Conservation (phyloP, 805 yeast species). For the Wickerhamiella dianesei region DNA sequence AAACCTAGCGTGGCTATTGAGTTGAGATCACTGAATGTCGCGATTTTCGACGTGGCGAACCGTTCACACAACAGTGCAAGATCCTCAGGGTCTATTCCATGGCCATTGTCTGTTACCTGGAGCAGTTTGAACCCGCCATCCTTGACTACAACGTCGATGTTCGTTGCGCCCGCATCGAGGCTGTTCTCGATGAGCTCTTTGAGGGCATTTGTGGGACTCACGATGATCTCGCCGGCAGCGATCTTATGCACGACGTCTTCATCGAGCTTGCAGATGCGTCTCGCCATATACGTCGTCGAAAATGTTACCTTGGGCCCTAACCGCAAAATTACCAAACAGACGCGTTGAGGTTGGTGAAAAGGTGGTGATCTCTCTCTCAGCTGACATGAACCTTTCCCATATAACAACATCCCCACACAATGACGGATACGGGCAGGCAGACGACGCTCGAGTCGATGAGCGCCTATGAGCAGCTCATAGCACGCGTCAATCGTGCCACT, state of each 20-base stretch:
- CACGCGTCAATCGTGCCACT: not conserved
- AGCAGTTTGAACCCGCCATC: slow-evolving; percentile 85
- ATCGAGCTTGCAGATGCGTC: slow-evolving; percentile 37
- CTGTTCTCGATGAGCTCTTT: slow-evolving; percentile 89
- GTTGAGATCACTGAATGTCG: slow-evolving; percentile 59
- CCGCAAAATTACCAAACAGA: not conserved
- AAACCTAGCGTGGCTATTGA: slow-evolving; percentile 76
- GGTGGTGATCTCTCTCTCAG: too few species aligned
- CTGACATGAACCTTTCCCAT: too few species aligned
- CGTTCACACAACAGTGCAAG: slow-evolving; percentile 72
- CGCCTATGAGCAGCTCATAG: not conserved
- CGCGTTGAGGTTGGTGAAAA: too few species aligned
- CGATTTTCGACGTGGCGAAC: slow-evolving; percentile 80
- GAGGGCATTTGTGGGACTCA: slow-evolving; percentile 87
- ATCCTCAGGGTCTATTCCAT: slow-evolving; percentile 62
- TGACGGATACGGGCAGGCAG: not conserved
- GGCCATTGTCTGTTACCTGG: slow-evolving; percentile 82
- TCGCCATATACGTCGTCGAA: too few species aligned
- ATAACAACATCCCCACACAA: too few species aligned
- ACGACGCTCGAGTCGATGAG: not conserved
- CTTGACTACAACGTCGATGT: slow-evolving; percentile 65
- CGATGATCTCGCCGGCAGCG: slow-evolving; percentile 94
- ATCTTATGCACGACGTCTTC: slow-evolving; percentile 68
- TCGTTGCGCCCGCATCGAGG: slow-evolving; percentile 68
- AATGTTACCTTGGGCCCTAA: not conserved